Evolutionary conservation across 768 basidiomycete species (phyloP).

Genomic region (Serendipita sp.): DNA sequence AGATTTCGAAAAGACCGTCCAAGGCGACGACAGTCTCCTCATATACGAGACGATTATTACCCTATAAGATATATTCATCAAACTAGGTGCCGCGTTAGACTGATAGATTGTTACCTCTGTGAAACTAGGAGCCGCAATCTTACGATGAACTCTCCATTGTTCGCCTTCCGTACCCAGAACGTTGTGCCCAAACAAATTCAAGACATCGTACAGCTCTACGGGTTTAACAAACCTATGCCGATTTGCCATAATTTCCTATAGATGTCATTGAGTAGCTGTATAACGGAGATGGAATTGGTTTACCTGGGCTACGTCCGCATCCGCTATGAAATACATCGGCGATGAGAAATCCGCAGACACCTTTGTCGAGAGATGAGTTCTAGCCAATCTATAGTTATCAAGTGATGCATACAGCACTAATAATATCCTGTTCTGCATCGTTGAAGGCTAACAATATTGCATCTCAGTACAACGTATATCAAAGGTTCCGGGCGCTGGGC

Average conservation of each 20-base stretch:
- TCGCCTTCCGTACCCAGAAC: constrained; percentile 8
- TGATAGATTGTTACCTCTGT: constrained; percentile 7
- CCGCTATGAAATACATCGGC: background rate
- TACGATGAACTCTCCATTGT: constrained; percentile 10
- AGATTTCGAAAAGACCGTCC: constrained; percentile 8
- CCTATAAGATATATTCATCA: background rate
- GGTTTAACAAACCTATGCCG: background rate
- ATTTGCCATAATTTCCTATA: background rate
- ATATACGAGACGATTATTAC: constrained; percentile 10
- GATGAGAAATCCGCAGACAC: background rate
- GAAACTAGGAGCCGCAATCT: constrained; percentile 11
- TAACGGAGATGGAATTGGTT: background rate
- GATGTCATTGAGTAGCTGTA: background rate
- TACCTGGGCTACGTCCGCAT: background rate
- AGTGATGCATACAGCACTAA: background rate
- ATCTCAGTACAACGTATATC: background rate
- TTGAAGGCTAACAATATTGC: background rate
- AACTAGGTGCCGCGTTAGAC: background rate
- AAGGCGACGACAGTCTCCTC: constrained; percentile 6
- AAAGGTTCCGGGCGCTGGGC: background rate
- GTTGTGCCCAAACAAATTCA: constrained; percentile 4
- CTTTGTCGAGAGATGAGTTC: background rate
- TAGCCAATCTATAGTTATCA: background rate
- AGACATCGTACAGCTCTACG: background rate
- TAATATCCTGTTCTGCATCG: background rate